Percentiles rank a stretch among this genome's conserved stretches.
phyloP scores from a whole-genome alignment of 208 protist species.

The Naegleria lovaniensis region DNA sequence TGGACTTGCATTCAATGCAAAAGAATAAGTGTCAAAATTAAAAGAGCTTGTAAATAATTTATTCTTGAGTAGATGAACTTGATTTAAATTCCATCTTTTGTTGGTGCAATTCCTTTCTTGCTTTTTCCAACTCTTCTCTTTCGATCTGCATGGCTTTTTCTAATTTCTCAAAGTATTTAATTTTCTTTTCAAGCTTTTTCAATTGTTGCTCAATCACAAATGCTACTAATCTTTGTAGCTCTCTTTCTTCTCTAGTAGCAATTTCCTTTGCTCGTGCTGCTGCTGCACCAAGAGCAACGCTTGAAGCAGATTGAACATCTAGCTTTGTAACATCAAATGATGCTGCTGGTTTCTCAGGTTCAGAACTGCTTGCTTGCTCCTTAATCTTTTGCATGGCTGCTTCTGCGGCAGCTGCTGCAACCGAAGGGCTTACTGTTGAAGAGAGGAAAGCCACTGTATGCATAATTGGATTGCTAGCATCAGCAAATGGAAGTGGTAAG shows the following conservation, averaged over 20 bases:
- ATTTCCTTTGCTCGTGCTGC: neutral
- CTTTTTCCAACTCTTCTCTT: neutral
- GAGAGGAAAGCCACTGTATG: slow-evolving; percentile 13
- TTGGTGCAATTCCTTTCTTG: neutral
- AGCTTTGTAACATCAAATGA: neutral
- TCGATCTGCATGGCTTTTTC: neutral
- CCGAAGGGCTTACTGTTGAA: neutral
- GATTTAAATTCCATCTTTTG: neutral
- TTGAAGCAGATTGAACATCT: neutral
- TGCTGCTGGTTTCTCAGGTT: neutral
- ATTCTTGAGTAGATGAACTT: neutral
- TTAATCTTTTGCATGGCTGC: neutral
- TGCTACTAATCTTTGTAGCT: slow-evolving; percentile 14
- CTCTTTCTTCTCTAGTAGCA: neutral
- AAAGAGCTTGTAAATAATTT: neutral
- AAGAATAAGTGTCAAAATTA: neutral
- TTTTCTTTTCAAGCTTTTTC: slow-evolving; percentile 20
- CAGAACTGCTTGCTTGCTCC: neutral
- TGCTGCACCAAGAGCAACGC: slow-evolving; percentile 13
- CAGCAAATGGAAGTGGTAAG: slow-evolving; percentile 18
- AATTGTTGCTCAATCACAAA: slow-evolving; percentile 16
- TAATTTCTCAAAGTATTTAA: slow-evolving; percentile 16
- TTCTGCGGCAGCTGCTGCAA: slow-evolving; percentile 3
- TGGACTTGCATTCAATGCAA: neutral
- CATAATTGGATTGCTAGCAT: slow-evolving; percentile 28